Conservation (phyloP, 208 protist species). For the Acanthamoeba healyi region DNA sequence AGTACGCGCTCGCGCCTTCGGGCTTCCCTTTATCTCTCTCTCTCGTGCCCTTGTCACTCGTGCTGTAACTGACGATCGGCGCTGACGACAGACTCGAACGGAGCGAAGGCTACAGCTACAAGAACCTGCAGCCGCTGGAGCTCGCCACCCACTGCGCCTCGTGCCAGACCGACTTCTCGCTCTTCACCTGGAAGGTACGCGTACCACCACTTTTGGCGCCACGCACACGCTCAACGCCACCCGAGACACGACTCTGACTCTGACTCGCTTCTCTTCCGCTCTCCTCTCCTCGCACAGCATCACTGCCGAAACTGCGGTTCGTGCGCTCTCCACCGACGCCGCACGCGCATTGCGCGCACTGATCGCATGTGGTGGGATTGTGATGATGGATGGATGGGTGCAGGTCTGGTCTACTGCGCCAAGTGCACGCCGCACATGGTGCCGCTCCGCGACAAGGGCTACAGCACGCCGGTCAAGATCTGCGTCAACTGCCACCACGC, state of each 20-base stretch:
- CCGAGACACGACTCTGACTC: not conserved
- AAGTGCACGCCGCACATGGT: slow-evolving; percentile 30
- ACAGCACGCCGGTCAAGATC: slow-evolving; percentile 32
- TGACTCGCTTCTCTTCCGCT: not conserved
- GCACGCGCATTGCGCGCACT: not conserved
- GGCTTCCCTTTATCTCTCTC: not conserved
- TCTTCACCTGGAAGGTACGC: slow-evolving; percentile 48
- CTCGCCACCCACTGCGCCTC: slow-evolving; percentile 32
- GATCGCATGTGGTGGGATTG: not conserved
- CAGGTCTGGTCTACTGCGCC: slow-evolving; percentile 2
- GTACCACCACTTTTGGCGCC: not conserved
- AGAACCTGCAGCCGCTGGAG: slow-evolving; percentile 38
- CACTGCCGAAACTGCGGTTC: slow-evolving; percentile 43
- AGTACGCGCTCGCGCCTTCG: not conserved
- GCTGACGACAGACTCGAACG: not conserved
- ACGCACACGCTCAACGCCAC: too few species aligned
- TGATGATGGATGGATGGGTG: not conserved
- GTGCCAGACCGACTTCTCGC: slow-evolving; percentile 39
- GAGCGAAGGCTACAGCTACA: slow-evolving; percentile 61
- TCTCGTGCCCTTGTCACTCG: too few species aligned
- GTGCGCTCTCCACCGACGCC: not conserved
- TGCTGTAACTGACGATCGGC: too few species aligned
- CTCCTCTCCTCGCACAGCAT: too few species aligned
- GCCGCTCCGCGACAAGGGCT: slow-evolving; percentile 32
- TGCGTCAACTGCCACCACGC: slow-evolving; percentile 40